phyloP scores from a whole-genome alignment of 176 grass and related monocot genomes.

The Juncus effusus region DNA sequence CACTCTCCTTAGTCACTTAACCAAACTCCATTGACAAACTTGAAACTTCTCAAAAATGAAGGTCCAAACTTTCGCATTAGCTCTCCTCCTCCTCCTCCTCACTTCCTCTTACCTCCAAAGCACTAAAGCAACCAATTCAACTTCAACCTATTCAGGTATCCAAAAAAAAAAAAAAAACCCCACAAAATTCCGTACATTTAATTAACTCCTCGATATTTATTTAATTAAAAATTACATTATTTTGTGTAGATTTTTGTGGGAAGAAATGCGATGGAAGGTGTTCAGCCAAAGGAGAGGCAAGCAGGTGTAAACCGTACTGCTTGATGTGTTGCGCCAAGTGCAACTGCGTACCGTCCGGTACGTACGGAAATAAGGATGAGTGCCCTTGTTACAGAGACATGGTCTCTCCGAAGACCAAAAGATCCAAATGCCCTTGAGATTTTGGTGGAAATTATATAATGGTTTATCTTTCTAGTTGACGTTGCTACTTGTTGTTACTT shows the following conservation, averaged over 20 bases:
- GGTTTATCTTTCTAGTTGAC: no score
- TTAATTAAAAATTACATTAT: no score
- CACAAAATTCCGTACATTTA: no score
- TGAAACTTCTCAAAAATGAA: constrained; percentile 23
- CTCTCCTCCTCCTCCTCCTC: constrained; percentile 30
- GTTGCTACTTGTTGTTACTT: no score
- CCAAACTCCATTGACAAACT: no score
- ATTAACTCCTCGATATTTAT: no score
- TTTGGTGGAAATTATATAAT: no score
- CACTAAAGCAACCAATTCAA: not conserved
- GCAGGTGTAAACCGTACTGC: constrained; percentile 51
- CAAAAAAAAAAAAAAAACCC: no score
- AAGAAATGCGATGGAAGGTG: constrained; percentile 58
- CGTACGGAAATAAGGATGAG: constrained; percentile 63
- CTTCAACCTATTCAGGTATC: constrained; percentile 28
- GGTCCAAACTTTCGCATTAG: constrained; percentile 13
- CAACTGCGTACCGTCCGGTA: constrained; percentile 69
- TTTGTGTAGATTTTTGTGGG: constrained; percentile 35
- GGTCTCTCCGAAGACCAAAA: constrained; percentile 35
- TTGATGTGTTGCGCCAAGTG: constrained; percentile 66
- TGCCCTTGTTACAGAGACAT: constrained; percentile 89
- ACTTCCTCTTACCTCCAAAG: constrained; percentile 32
- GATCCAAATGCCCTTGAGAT: constrained; percentile 64
- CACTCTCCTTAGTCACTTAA: no score
- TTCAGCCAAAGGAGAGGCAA: constrained; percentile 40